Evolutionary conservation across 139 green algal genomes (phyloP).

Genomic region (Edaphochlamys debaryana): DNA sequence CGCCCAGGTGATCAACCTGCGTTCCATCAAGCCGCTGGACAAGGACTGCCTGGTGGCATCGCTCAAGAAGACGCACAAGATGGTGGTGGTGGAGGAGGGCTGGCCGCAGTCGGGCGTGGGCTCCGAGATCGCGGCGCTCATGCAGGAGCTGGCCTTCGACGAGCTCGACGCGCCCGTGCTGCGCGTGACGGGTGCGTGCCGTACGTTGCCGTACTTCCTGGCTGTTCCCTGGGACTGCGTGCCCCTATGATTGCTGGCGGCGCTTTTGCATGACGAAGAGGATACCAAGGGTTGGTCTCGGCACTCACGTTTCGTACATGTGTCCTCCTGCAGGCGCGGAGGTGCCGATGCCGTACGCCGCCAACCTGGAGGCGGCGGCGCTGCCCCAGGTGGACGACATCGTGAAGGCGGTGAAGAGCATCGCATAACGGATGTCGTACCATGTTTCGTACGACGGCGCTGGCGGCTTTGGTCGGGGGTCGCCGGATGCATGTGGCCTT

Average conservation of each 20-base stretch:
- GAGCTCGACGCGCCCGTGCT: slow-evolving; percentile 96
- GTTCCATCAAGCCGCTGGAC: slow-evolving; percentile 95
- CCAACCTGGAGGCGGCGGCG: slow-evolving; percentile 87
- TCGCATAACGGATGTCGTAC: no score
- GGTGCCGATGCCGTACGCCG: slow-evolving; percentile 97
- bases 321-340: slow-evolving; percentile 73
- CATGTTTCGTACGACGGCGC: background rate
- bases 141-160: slow-evolving; percentile 96
- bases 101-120: slow-evolving; percentile 95
- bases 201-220: background rate
- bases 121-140: slow-evolving; percentile 83
- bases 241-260: no score
- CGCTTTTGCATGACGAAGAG: no score
- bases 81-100: slow-evolving; percentile 96
- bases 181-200: slow-evolving; percentile 82
- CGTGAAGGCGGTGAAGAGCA: slow-evolving; percentile 70
- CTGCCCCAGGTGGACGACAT: slow-evolving; percentile 90
- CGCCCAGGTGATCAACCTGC: slow-evolving; percentile 93
- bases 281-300: no score
- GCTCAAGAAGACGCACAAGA: slow-evolving; percentile 90
- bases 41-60: slow-evolving; percentile 83
- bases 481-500: no score
- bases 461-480: background rate
- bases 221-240: no score
- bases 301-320: no score